A percentile compares a stretch with the other conserved stretches of the same genome.
phyloP scores from a whole-genome alignment of 2,329 filamentous ascomycete species.

The Metarhizium robertsii region DNA sequence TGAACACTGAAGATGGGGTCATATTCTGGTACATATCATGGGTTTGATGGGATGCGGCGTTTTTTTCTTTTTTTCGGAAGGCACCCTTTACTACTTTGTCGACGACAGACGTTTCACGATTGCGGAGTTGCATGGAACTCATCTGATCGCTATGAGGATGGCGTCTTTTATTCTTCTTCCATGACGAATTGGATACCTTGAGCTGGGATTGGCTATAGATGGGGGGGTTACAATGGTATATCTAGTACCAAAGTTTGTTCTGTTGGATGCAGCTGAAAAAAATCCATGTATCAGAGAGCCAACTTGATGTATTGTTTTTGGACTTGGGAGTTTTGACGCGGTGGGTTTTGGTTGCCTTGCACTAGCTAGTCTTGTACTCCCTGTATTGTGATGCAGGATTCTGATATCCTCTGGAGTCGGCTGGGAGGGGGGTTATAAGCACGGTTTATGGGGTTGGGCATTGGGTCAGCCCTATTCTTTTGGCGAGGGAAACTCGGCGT shows the following conservation, averaged over 20 bases:
- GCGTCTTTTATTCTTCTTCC: background rate
- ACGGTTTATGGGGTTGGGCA: background rate
- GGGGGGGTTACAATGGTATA: background rate
- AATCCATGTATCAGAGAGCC: too few relatives aligned
- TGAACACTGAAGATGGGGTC: background rate
- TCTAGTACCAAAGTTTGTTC: background rate
- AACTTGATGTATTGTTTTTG: too few relatives aligned
- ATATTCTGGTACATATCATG: conserved; percentile 2
- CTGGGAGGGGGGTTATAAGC: background rate
- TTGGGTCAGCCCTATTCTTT: background rate
- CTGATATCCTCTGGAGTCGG: background rate
- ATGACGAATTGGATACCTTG: background rate
- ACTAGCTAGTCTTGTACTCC: too few relatives aligned
- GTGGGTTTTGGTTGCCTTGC: too few relatives aligned
- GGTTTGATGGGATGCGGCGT: background rate
- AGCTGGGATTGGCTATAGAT: background rate
- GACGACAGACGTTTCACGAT: background rate
- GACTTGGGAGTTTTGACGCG: too few relatives aligned
- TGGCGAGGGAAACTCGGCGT: background rate
- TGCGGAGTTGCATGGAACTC: background rate
- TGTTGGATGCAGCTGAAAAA: background rate
- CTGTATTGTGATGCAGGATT: background rate
- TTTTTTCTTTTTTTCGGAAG: background rate
- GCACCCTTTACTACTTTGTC: background rate
- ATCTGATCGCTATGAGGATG: background rate